Conservation (phyloP, 2,329 filamentous ascomycete species). For the Trichothecium sympodiale region DNA sequence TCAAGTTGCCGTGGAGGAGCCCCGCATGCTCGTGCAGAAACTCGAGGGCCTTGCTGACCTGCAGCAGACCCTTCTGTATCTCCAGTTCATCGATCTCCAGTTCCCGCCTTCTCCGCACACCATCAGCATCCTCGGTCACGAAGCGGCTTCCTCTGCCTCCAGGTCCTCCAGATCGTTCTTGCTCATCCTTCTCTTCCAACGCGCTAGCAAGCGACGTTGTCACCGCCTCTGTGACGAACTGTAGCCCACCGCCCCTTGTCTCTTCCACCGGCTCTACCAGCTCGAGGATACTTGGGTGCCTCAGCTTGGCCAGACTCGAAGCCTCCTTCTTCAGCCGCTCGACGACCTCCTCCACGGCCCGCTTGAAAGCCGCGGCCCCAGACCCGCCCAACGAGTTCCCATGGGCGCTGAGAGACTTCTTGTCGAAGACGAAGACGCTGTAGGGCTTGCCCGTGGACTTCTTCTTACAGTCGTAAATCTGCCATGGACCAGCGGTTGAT, state of each 20-base stretch:
- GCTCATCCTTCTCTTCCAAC: constrained; percentile 79
- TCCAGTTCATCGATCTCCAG: constrained; percentile 93
- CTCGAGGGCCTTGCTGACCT: constrained; percentile 87
- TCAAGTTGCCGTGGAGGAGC: constrained; percentile 87
- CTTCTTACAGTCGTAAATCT: constrained; percentile 94
- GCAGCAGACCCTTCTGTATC: constrained; percentile 90
- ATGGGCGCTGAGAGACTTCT: constrained; percentile 64
- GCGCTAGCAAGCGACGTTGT: constrained; percentile 78
- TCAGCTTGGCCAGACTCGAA: constrained; percentile 72
- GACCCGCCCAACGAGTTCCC: constrained; percentile 26
- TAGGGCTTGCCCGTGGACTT: constrained; percentile 84
- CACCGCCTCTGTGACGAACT: constrained; percentile 90
- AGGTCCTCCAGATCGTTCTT: constrained; percentile 59
- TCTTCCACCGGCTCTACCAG: constrained; percentile 93
- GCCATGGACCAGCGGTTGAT: constrained; percentile 87
- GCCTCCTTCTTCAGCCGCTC: constrained; percentile 89
- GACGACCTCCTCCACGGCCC: constrained; percentile 76
- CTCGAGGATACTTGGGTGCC: constrained; percentile 87
- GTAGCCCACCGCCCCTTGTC: constrained; percentile 77
- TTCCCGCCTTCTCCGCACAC: constrained; percentile 62
- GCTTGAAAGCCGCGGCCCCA: constrained; percentile 58
- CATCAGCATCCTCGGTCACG: constrained; percentile 69
- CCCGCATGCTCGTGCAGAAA: constrained; percentile 93
- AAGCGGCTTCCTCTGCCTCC: constrained; percentile 66
- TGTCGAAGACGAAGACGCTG: constrained; percentile 91